A percentile compares a stretch with the other conserved stretches of the same genome.
phyloP scores from a whole-genome alignment of 2,329 filamentous ascomycete species.

The Fusarium sp. region DNA sequence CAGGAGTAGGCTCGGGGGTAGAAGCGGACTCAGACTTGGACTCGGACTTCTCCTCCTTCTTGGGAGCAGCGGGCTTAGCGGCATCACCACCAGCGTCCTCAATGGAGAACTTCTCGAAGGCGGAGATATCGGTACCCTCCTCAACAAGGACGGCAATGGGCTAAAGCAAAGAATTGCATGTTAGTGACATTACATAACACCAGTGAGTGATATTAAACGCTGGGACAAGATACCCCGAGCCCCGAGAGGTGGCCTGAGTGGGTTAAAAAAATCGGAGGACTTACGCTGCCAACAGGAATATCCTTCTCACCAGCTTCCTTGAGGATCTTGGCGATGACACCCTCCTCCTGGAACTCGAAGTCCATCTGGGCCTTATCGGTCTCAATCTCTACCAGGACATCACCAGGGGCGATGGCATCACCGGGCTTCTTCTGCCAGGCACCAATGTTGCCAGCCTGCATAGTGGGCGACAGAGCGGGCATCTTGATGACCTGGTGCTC shows the following conservation, averaged over 20 bases:
- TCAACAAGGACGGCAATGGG: conserved; percentile 96
- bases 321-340: conserved; percentile 92
- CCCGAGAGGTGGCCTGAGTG: conserved; percentile 22
- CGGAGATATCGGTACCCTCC: conserved; percentile 85
- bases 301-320: conserved; percentile 96
- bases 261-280: conserved; percentile 55
- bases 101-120: conserved; percentile 89
- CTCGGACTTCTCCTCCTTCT: conserved; percentile 75
- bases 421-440: conserved; percentile 98
- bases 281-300: conserved; percentile 91
- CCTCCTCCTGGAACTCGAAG: conserved; percentile 99
- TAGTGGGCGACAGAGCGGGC: conserved; percentile 97
- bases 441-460: conserved; percentile 97
- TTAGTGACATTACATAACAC: conserved; percentile 20
- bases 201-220: neutral
- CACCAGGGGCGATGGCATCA: conserved; percentile 87
- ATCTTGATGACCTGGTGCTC: conserved; percentile 96
- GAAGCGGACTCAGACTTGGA: conserved; percentile 67
- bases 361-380: conserved; percentile 99
- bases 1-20: conserved; percentile 57
- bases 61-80: conserved; percentile 70
- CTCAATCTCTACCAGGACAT: conserved; percentile 98
- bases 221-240: conserved; percentile 35
- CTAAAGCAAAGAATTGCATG: conserved; percentile 60
- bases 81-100: conserved; percentile 89